Evolutionary conservation across 768 basidiomycete genomes (phyloP).

Genomic region (Boletus rufocinnamomeus): DNA sequence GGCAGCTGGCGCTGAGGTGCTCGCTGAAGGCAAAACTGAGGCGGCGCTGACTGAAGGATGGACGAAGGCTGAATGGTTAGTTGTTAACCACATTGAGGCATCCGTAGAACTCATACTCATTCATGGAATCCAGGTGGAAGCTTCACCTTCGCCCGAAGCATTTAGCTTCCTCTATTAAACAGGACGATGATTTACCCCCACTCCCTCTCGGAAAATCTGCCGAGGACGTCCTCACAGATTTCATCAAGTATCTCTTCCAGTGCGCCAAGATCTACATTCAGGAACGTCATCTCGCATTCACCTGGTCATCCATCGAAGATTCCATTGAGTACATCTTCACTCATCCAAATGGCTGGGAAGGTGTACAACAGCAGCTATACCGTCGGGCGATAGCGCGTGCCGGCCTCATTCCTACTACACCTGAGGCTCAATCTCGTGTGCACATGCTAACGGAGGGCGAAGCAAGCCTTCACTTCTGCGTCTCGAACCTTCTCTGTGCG

Average conservation of each 20-base stretch:
- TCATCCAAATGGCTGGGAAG: constrained; percentile 34
- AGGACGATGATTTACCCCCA: too few species aligned
- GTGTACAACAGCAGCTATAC: constrained; percentile 25
- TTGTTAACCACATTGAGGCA: neutral
- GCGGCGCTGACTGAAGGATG: constrained; percentile 35
- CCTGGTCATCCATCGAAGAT: constrained; percentile 18
- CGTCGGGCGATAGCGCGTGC: constrained; percentile 23
- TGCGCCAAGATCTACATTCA: constrained; percentile 16
- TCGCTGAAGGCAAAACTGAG: constrained; percentile 32
- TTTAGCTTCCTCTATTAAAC: neutral
- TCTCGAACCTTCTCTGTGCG: constrained; percentile 37
- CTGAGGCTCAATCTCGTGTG: constrained; percentile 17
- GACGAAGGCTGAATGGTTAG: constrained; percentile 23
- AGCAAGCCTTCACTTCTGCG: constrained; percentile 35
- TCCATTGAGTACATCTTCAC: constrained; percentile 25
- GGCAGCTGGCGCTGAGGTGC: constrained; percentile 45
- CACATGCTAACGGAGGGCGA: neutral
- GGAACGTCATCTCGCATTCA: constrained; percentile 16
- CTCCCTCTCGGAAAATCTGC: too few species aligned
- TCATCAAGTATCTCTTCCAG: neutral
- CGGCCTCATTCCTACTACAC: constrained; percentile 18
- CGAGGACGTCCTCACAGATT: too few species aligned
- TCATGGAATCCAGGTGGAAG: constrained; percentile 25
- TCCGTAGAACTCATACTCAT: neutral
- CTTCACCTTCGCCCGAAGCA: constrained; percentile 23